Evolutionary conservation across 805 yeast species (phyloP).

Genomic region (Starmera caribaea): DNA sequence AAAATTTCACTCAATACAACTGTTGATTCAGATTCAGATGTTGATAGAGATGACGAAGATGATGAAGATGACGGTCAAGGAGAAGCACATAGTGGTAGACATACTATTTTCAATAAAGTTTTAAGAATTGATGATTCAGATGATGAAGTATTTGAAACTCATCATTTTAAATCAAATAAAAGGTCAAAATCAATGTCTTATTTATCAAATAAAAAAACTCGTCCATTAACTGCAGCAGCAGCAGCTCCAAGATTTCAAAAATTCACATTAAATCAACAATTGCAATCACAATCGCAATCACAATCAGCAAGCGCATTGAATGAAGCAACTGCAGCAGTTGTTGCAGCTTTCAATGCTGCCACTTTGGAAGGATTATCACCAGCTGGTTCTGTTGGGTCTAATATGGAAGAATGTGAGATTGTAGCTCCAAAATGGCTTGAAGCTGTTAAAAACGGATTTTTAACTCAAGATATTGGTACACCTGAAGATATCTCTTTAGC

Average conservation of each 20-base stretch:
- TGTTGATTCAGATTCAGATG: conserved; percentile 28
- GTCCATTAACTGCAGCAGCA: conserved; percentile 58
- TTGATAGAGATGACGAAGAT: conserved; percentile 23
- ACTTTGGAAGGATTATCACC: conserved; percentile 43
- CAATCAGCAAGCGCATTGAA: conserved; percentile 27
- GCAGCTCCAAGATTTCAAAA: conserved; percentile 77
- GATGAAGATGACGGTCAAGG: conserved; percentile 20
- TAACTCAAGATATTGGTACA: conserved; percentile 65
- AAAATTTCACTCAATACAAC: conserved; percentile 3
- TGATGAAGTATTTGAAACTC: conserved; percentile 19
- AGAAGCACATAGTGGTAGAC: conserved; percentile 11
- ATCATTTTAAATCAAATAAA: conserved; percentile 36
- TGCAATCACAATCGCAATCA: no score
- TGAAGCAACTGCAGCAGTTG: conserved; percentile 63
- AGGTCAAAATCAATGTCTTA: conserved; percentile 59
- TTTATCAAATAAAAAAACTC: conserved; percentile 40
- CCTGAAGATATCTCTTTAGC: conserved; percentile 74
- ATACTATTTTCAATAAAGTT: conserved; percentile 19
- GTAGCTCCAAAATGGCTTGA: conserved; percentile 58
- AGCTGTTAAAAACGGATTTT: conserved; percentile 67
- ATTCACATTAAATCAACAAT: conserved; percentile 26
- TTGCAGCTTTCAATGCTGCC: conserved; percentile 65
- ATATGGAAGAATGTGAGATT: conserved; percentile 13
- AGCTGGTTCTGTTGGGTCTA: conserved; percentile 25
- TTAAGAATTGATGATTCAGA: conserved; percentile 19